A percentile compares a stretch with the other conserved stretches of the same genome.
These are phyloP conservation scores for Aureobasidium sp. DNA, from an alignment of 2,329 filamentous ascomycete genomes.

Conservation along the genomic window DNA sequence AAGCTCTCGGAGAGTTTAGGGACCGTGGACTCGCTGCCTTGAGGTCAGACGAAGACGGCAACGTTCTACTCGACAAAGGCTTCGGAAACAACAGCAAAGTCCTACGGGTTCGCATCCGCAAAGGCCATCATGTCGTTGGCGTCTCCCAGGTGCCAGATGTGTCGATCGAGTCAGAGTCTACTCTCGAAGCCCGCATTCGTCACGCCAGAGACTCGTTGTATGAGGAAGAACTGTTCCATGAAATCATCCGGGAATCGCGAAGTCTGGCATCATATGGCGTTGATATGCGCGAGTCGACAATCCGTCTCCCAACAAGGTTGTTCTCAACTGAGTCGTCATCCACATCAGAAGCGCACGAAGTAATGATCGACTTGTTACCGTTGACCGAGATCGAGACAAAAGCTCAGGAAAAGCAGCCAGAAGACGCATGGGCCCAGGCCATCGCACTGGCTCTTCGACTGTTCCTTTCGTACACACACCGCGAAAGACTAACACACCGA, in stretches of 20 bases:
- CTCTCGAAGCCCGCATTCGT: slow-evolving; percentile 59
- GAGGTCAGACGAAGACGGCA: slow-evolving; percentile 63
- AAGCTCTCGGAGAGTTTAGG: slow-evolving; percentile 53
- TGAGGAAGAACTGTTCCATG: slow-evolving; percentile 81
- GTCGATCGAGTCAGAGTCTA: slow-evolving; percentile 42
- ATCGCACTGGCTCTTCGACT: slow-evolving; percentile 62
- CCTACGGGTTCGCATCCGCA: slow-evolving; percentile 58
- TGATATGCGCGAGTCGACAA: slow-evolving; percentile 44
- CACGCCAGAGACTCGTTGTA: slow-evolving; percentile 72
- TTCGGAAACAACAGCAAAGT: slow-evolving; percentile 47
- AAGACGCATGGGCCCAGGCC: slow-evolving; percentile 50
- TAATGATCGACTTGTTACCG: slow-evolving; percentile 56
- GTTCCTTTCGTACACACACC: slow-evolving; percentile 69
- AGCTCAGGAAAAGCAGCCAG: slow-evolving; percentile 21
- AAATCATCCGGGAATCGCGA: slow-evolving; percentile 74
- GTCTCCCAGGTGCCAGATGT: slow-evolving; percentile 32
- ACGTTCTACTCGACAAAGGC: slow-evolving; percentile 63
- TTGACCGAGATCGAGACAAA: slow-evolving; percentile 32
- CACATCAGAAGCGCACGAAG: not conserved
- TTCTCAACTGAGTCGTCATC: not conserved
- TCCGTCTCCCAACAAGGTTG: slow-evolving; percentile 24
- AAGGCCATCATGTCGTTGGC: slow-evolving; percentile 50
- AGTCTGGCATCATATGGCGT: slow-evolving; percentile 63
- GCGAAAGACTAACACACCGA: slow-evolving; percentile 61
- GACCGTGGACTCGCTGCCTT: slow-evolving; percentile 74